Evolutionary conservation across 164 flowering plant genomes (phyloP).

Genomic region (Magnolia officinalis): DNA sequence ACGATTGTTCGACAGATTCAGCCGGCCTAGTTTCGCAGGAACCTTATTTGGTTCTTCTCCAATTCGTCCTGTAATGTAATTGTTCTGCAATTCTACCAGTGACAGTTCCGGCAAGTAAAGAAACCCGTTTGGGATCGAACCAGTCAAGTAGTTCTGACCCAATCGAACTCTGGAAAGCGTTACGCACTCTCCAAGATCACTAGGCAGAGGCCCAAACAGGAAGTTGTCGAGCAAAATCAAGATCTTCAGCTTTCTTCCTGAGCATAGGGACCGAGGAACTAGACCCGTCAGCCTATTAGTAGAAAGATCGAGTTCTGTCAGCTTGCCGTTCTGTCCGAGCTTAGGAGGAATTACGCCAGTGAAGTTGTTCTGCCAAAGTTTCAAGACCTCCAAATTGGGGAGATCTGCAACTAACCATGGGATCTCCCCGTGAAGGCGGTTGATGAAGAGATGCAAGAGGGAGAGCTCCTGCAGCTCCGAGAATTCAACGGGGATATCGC

Average conservation of each 20-base stretch:
- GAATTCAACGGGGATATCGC: constrained; percentile 55
- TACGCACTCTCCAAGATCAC: constrained; percentile 45
- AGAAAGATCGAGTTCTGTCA: constrained; percentile 49
- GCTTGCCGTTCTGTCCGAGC: constrained; percentile 31
- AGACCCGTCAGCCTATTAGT: constrained; percentile 57
- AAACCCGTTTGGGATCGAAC: constrained; percentile 52
- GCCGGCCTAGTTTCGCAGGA: constrained; percentile 37
- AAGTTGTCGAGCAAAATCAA: constrained; percentile 53
- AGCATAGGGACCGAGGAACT: constrained; percentile 46
- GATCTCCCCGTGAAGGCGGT: constrained; percentile 48
- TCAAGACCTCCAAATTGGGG: constrained; percentile 49
- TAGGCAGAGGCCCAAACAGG: constrained; percentile 58
- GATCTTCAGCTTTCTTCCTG: constrained; percentile 36
- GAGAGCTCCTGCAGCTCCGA: constrained; percentile 36
- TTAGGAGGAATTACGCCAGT: constrained; percentile 32
- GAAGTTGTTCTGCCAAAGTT: constrained; percentile 64
- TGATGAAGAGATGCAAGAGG: constrained; percentile 41
- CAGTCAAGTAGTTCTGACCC: constrained; percentile 55
- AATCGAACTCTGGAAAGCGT: constrained; percentile 46
- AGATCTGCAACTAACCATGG: constrained; percentile 48
- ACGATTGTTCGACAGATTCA: constrained; percentile 53
- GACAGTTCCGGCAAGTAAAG: constrained; percentile 49
- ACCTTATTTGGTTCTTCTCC: constrained; percentile 21
- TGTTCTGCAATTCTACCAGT: constrained; percentile 54
- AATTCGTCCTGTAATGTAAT: constrained; percentile 43